These are phyloP conservation scores for Rhodofomes roseus DNA, from an alignment of 1,284 basidiomycete genomes.

Conservation along the genomic window DNA sequence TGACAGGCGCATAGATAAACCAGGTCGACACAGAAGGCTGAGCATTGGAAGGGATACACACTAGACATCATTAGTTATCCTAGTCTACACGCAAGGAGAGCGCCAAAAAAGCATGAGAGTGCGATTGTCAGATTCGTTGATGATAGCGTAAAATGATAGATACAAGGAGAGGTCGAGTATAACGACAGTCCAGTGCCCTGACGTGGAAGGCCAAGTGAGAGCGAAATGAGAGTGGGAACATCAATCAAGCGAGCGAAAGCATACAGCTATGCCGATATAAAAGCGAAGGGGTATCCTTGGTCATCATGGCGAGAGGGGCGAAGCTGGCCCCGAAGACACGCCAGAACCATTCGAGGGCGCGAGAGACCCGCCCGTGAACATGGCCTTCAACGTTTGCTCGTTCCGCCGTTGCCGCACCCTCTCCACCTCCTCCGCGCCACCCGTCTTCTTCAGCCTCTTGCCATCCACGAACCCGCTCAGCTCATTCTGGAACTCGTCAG, in stretches of 20 bases:
- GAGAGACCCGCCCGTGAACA: conserved; percentile 54
- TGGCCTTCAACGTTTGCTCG: conserved; percentile 81
- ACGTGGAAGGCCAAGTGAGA: background rate
- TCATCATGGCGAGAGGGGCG: background rate
- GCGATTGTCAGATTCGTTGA: background rate
- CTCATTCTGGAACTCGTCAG: conserved; percentile 82
- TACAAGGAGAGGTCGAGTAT: background rate
- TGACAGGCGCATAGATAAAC: too few relatives aligned
- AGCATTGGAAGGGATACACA: background rate
- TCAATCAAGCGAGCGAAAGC: background rate
- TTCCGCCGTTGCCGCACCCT: conserved; percentile 79
- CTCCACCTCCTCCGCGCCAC: conserved; percentile 89
- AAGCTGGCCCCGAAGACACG: background rate
- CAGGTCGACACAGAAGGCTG: background rate
- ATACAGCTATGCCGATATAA: background rate
- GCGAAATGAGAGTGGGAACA: background rate
- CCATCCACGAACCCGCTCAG: conserved; percentile 78
- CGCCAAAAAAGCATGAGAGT: background rate
- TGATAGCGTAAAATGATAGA: background rate
- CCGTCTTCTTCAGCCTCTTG: conserved; percentile 90
- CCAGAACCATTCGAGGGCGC: background rate
- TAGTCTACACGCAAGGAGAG: background rate
- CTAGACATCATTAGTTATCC: conserved; percentile 1
- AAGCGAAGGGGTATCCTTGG: background rate
- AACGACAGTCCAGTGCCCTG: background rate